Evolutionary conservation across 352 stramenopile species (phyloP), one percentile per base, ranked within the genome.

Genomic region (Phytophthora megakarya): DNA sequence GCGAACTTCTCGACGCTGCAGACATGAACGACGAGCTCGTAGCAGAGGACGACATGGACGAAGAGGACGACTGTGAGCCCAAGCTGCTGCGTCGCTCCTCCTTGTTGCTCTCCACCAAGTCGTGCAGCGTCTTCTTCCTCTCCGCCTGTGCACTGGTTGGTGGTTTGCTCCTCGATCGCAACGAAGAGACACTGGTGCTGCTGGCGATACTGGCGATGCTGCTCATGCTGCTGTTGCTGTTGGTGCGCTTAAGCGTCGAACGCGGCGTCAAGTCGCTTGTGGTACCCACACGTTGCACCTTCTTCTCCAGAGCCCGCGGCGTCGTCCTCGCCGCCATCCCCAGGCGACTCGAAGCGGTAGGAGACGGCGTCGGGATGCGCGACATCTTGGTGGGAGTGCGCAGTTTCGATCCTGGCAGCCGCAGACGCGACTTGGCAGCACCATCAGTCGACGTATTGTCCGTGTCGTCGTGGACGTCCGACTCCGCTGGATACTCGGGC

Each of bases 61-160:
- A 85, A 19, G 46, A 73, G 30, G 76, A 85, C 32, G 78, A 87
- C 62, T 80, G 73, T 11, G 78, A 86, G 22, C 67, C 70, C 8
- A 87, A 60, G 56, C 75, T 87, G 45, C 62, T 81, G 38, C 78
- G 78, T 26, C 77, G 62, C 9, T 73, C 55, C 23, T 80, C 72
- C 42, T 73, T 72, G 35, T 79, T 76, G 37, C 55, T 71, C 33
- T 74, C 75, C 18, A 81, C 63, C 28, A 81, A 57, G 23, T 82
- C 77, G 21, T 79, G 70, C 26, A 81, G 54, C 38, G 67, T 81
- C 49, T 75, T 71, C 12, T 63, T 65, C 13, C 65, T 64, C 32
- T 75, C 67, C 3, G 59, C 46, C 10, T 63, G 52, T 13, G 63
- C 55, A 45, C 55, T 69, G 25, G 58, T 42, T 5, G 46, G 61